Evolutionary conservation across 495 filamentous ascomycete species (phyloP), one percentile per base, ranked within the genome.

Genomic region (Trichoderma gamsii): DNA sequence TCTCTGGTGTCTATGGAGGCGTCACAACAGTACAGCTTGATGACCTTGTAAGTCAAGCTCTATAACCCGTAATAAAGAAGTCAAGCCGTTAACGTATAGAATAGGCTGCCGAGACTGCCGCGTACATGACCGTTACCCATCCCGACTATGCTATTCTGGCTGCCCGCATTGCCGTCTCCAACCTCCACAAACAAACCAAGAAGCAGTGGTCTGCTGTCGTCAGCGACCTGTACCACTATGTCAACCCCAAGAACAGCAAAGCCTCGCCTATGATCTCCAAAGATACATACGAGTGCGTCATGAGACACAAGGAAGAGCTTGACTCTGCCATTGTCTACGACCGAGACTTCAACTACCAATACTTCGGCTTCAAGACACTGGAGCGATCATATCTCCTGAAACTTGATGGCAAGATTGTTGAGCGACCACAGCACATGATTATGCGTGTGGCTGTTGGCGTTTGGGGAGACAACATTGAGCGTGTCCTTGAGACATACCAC

Each of bases 101-200:
- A 52, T 72, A 99, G 95, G 95, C 95, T 74, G 95, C 95, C 74
- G 95, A 99, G 81, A 99, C 95, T 72, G 95, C 95, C 70, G 95
- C 95, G 52, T 99, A 99, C 85, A 98, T 99, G 95, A 99, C 95
- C 52, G 93, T 97, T 72, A 98, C 95, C 70, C 95, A 99, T 77
- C 95, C 95, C 70, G 95, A 99, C 81, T 99, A 99, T 79, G 95
- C 95, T 78, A 96, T 98, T 80, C 92, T 99, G 65, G 95, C 95
- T 73, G 95, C 95, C 71, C 93, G 95, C 79, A 98, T 99, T 73
- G 95, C 95, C 71, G 96, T 99, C 35, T 98, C 95, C 71, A 99
- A 99, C 84, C 89, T 99, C 67, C 95, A 99, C 86, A 99, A 99
- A 83, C 95, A 99, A 84, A 99, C 95, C 46, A 97, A 97, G 85